phyloP scores from a whole-genome alignment of 768 basidiomycete species.

The Panellus pusillus region DNA sequence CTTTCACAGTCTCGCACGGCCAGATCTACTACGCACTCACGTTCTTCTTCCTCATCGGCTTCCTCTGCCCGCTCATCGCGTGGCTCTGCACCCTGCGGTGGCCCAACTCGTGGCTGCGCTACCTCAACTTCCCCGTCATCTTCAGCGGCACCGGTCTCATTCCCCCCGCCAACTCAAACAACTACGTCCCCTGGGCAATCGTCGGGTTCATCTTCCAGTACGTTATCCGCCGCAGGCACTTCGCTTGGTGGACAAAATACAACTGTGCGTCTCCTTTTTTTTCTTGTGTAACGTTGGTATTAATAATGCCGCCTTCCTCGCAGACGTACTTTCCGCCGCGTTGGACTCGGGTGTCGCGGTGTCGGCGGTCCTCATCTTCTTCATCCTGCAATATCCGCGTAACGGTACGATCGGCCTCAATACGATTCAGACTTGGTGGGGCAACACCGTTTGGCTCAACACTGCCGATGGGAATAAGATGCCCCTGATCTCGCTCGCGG shows the following conservation, averaged over 20 bases:
- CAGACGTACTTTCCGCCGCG: conserved; percentile 49
- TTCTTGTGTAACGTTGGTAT: neutral
- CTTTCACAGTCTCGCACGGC: conserved; percentile 50
- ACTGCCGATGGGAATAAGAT: conserved; percentile 17
- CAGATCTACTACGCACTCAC: conserved; percentile 61
- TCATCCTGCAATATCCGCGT: conserved; percentile 45
- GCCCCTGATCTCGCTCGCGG: conserved; percentile 7
- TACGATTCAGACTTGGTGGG: conserved; percentile 50
- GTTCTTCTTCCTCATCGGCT: conserved; percentile 80
- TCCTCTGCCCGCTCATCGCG: conserved; percentile 54
- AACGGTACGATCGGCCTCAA: conserved; percentile 43
- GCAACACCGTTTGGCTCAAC: conserved; percentile 40
- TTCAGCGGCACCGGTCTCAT: conserved; percentile 62
- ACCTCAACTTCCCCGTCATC: conserved; percentile 63
- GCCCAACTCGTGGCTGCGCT: conserved; percentile 61
- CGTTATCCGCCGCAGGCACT: conserved; percentile 54
- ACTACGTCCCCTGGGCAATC: conserved; percentile 67
- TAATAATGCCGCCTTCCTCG: neutral
- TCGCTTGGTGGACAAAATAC: conserved; percentile 69
- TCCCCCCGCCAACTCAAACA: conserved; percentile 66
- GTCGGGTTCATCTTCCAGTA: conserved; percentile 71
- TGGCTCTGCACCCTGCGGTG: conserved; percentile 58
- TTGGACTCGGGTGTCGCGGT: conserved; percentile 54
- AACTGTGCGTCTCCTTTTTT: conserved; percentile 40
- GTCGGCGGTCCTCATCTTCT: conserved; percentile 47